Conservation (phyloP, 2,329 filamentous ascomycete species). For the Clonostachys byssicola region DNA sequence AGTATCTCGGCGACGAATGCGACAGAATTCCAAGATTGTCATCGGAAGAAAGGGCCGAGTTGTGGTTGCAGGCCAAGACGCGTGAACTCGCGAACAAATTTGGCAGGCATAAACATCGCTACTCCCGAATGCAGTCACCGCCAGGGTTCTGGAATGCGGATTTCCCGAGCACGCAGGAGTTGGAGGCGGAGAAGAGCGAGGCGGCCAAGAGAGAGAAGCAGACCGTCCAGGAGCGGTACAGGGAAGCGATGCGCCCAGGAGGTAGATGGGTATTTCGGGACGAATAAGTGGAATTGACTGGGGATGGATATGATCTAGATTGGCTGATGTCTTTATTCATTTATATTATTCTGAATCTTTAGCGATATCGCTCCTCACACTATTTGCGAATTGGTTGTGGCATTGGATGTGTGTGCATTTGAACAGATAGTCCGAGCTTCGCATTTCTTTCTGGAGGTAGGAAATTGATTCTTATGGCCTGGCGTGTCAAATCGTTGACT, state of each 20-base stretch:
- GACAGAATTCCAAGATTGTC: slow-evolving; percentile 56
- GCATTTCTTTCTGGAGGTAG: no score
- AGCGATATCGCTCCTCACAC: no score
- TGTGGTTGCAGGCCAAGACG: slow-evolving; percentile 73
- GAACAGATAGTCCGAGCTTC: no score
- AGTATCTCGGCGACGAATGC: slow-evolving; percentile 53
- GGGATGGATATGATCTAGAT: no score
- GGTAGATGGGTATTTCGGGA: slow-evolving; percentile 82
- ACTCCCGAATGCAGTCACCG: slow-evolving; percentile 67
- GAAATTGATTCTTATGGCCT: no score
- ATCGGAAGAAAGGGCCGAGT: slow-evolving; percentile 54
- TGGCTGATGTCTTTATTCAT: no score
- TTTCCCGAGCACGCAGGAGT: slow-evolving; percentile 85
- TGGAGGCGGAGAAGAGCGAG: slow-evolving; percentile 59
- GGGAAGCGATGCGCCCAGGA: slow-evolving; percentile 73
- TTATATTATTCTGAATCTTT: no score
- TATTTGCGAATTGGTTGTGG: no score
- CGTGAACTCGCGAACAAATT: slow-evolving; percentile 68
- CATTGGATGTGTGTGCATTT: no score
- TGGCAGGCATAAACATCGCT: slow-evolving; percentile 74
- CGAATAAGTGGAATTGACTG: slow-evolving; percentile 42
- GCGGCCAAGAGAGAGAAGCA: slow-evolving; percentile 60
- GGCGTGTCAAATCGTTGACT: no score
- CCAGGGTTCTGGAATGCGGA: slow-evolving; percentile 90
- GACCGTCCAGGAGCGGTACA: slow-evolving; percentile 67